These are phyloP conservation scores for Cardiospermum halicacabum DNA, from an alignment of 345 rosid species.

Conservation along the genomic window DNA sequence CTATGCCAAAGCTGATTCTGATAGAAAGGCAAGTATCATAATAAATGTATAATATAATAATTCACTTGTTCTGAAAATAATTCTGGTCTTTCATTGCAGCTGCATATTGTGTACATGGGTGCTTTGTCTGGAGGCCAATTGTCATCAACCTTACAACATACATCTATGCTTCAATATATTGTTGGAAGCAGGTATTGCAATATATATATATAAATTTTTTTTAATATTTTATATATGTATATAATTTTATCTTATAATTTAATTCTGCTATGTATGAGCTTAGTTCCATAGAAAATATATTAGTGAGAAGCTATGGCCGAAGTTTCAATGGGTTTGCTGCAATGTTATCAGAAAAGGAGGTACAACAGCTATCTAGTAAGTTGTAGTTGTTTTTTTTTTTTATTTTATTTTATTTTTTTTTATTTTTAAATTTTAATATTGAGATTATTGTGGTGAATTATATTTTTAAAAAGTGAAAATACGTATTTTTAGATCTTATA, in stretches of 20 bases:
- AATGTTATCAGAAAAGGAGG: constrained; percentile 32
- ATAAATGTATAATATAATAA: no score
- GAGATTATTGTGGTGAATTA: no score
- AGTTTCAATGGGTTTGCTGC: constrained; percentile 57
- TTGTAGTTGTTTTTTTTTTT: background rate
- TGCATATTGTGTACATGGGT: constrained; percentile 42
- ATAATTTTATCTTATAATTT: background rate
- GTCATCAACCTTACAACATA: constrained; percentile 21
- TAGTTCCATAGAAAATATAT: constrained; percentile 11
- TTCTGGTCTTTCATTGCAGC: no score
- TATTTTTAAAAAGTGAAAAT: no score
- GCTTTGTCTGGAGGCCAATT: constrained; percentile 25
- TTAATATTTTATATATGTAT: no score
- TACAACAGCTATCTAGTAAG: constrained; percentile 29
- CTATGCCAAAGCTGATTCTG: no score
- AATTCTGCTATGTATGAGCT: background rate
- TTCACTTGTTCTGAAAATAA: no score
- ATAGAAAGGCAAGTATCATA: no score
- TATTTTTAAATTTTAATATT: no score
- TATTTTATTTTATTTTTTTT: no score
- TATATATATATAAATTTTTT: background rate
- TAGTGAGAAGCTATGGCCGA: constrained; percentile 34
- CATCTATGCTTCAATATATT: constrained; percentile 21
- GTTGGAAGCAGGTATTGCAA: constrained; percentile 10
- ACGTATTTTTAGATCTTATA: no score